Evolutionary conservation across 768 basidiomycete genomes (phyloP), one percentile per base, ranked within the genome.

Genomic region (Tylopilus intermedius): DNA sequence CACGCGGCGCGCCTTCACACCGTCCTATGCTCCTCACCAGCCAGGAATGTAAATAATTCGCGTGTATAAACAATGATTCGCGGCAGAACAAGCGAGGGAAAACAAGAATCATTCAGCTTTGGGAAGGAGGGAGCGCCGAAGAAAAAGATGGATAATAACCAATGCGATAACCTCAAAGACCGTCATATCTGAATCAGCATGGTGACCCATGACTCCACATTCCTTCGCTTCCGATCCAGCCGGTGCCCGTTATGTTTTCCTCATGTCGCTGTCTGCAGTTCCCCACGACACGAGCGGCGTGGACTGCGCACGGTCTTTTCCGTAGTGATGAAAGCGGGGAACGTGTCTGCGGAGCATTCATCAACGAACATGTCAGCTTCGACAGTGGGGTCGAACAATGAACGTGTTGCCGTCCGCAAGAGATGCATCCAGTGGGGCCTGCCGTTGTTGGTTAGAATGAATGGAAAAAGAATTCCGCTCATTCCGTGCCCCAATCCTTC

Each of bases 111-210:
- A n/a, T 22, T 45, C 56, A n/a, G 6, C 52, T 38, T 61, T 51
- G 32, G 57, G 57, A 59, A 62, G 49, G 60, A 45, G 37, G 13
- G 41, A 45, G 35, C 58, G 48, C 61, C 61, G 55, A 57, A 46
- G 58, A 55, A 54, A 27, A 53, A 22, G 35, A 47, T 15, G 9
- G 24, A n/a, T 52, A 42, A 37, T 35, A 48, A 37, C 38, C 40
- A 49, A 46, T 53, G 43, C 24, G 51, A 62, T 54, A 51, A 27
- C 49, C 40, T 51, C 47, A 43, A 45, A 45, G 50, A 50, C 50
- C 45, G 32, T 40, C 43, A 39, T 39, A 45, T 47, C 52, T 41
- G 41, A 53, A 60, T 51, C 50, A 54, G 24, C 45, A 18, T 41
- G 27, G 48, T 62, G 47, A 42, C 22, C 30, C 58, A 49, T 43